Base-by-base conservation (phyloP, 495 filamentous ascomycete genomes). In the Saxophila tyrrhenica region DNA sequence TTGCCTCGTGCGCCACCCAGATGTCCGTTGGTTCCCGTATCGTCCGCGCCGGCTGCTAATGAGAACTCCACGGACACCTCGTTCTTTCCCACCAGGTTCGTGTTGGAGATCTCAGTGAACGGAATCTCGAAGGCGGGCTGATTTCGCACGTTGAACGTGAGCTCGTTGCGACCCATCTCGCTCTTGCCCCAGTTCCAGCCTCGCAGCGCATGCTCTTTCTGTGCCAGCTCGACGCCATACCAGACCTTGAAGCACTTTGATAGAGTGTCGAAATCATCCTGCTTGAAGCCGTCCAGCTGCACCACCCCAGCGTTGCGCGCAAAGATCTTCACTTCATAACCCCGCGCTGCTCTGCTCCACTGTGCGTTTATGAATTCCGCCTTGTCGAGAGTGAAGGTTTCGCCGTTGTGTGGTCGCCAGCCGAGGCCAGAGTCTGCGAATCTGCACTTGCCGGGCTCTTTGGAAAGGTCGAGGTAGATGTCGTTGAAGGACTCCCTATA, bases 151-250 rank as follows among this genome's bases (percentile, higher is more conserved):
- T 88, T 96, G 74, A 99, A 99, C 19, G 86, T 75, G 25, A 99
- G 79, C 70, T 99, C 94, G 43, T 86, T 83, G 67, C 97, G 95
- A 56, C 85, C 83, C 65, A 99, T 96, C 65, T 99, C 94, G 53
- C 85, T 87, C 70, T 97, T 99, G 56, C 94, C 94, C 94, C 94
- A 99, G 67, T 97, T 99, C 94, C 94, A 99, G 38, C 94, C 94
- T 57, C 92, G 85, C 43, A 99, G 75, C 3, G 91, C 87, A 67
- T 97, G 92, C 67, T 97, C 94, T 67, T 86, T 85, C 63, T 80
- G 83, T 60, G 96, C 90, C 48, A 99, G 74, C 65, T 84, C 94
- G 64, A 90, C 79, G 65, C 87, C 89, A 70, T 97, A 99, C 85
- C 89, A 97, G 60, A 85, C 81, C 69, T 94, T 96, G 75, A 99